Percentiles rank a stretch among this genome's conserved stretches.
Evolutionary conservation across 805 yeast species (phyloP).

Genomic region (Blastobotrys americana): DNA sequence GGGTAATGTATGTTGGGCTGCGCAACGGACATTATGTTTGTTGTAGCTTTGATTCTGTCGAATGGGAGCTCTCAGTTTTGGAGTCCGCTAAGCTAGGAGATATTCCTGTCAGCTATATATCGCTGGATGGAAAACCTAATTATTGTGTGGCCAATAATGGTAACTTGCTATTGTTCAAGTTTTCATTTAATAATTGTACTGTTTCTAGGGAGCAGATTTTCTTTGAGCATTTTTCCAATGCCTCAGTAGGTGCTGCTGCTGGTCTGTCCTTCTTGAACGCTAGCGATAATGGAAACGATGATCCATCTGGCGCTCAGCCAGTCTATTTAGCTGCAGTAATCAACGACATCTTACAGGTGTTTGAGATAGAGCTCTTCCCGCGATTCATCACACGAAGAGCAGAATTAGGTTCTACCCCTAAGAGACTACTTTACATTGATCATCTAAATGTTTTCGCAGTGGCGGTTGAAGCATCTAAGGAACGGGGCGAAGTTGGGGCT

Average conservation of each 20-base stretch:
- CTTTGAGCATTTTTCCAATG: background rate
- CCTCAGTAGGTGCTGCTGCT: background rate
- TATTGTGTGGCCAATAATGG: background rate
- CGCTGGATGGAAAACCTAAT: background rate
- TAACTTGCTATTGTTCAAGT: background rate
- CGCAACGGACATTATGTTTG: background rate
- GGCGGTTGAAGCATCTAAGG: slow-evolving; percentile 1
- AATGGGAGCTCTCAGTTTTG: background rate
- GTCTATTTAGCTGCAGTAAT: slow-evolving; percentile 10
- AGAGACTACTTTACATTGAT: slow-evolving; percentile 13
- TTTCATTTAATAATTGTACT: background rate
- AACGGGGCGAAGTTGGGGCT: background rate
- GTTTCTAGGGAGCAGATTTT: background rate
- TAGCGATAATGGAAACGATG: background rate
- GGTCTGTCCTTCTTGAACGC: background rate
- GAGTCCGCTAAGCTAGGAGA: background rate
- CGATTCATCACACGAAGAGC: slow-evolving; percentile 4
- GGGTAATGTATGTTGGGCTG: background rate
- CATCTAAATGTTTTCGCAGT: slow-evolving; percentile 14
- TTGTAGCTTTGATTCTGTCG: background rate
- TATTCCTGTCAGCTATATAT: background rate
- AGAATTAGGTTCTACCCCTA: slow-evolving; percentile 11
- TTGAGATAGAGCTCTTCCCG: slow-evolving; percentile 5
- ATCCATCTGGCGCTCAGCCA: background rate
- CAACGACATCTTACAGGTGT: slow-evolving; percentile 9